Base-by-base conservation (phyloP, 2,329 filamentous ascomycete species). In the Dothistroma pini region DNA sequence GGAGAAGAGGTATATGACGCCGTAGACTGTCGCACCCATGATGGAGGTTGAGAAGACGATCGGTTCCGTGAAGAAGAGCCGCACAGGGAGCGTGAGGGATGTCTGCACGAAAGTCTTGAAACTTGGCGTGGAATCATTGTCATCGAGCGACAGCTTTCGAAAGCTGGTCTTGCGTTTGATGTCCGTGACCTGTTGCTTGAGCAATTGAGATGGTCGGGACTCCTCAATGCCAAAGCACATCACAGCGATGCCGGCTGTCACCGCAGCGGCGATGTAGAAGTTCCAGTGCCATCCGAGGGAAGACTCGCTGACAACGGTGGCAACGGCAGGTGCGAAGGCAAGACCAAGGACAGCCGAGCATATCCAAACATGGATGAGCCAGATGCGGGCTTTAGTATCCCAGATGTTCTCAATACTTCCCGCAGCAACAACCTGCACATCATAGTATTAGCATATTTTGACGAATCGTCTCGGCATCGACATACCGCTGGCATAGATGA, bases 1-100 rank as follows among this genome's bases (percentile, higher is more conserved):
- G 0, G 79, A 78, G 64, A 81, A 80, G 4, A 64, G 75, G 62
- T 82, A 83, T 29, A 82, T 77, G 19, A 82, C 70, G 0, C 75
- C 78, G 63, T 77, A 80, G 9, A 76, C 75, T 12, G 77, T 69
- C 9, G 77, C 76, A 8, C 74, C 77, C 63, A 82, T 78, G 21
- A 79, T 69, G 0, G 79, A 73, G 11, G 78, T 73, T 44, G 76
- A 69, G 41, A 78, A 74, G 32, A 83, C 76, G 44, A 83, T 77
- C 0, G 80, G 80, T 56, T 83, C 79, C 1, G 76, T 79, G 64
- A 77, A 75, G 58, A 81, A 75, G 8, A 83, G 73, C 35, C 56
- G 71, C 2, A 76, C 63, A 1, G 79, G 79, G 19, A 77, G 71
- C 55, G 75, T 64, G 44, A 80, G 72, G 16, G 75, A 73, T 4